A percentile compares a stretch with the other conserved stretches of the same genome.
These are phyloP conservation scores for Rhodocollybia butyracea DNA, from an alignment of 768 basidiomycete species.

Conservation along the genomic window DNA sequence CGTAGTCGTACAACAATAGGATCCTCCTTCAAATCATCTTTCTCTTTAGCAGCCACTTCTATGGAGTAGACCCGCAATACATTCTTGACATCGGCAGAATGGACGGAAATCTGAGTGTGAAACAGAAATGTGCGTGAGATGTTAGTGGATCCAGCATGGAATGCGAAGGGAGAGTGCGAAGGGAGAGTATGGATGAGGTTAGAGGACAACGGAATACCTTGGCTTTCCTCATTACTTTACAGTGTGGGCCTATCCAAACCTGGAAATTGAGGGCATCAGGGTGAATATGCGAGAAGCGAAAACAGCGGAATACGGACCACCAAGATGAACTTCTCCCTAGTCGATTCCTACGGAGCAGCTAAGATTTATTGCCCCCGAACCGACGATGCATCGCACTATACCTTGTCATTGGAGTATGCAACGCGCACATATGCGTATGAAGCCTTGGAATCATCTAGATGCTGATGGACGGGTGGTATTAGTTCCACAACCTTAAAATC, in stretches of 20 bases:
- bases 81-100: constrained; percentile 82
- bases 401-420: constrained; percentile 79
- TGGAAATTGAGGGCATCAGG: constrained; percentile 20
- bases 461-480: too few species aligned
- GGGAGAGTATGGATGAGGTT: constrained; percentile 12
- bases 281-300: constrained; percentile 23
- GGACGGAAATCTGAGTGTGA: constrained; percentile 78
- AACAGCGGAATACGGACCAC: constrained; percentile 35
- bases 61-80: constrained; percentile 79
- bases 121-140: constrained; percentile 11
- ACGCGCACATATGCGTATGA: constrained; percentile 85
- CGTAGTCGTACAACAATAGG: constrained; percentile 79
- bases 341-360: constrained; percentile 69
- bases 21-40: constrained; percentile 83
- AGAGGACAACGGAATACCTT: constrained; percentile 54
- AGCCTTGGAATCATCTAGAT: constrained; percentile 70
- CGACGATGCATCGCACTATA: neutral
- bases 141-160: constrained; percentile 27
- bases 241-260: constrained; percentile 77
- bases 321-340: constrained; percentile 86
- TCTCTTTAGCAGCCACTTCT: constrained; percentile 82
- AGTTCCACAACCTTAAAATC: too few species aligned
- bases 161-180: constrained; percentile 1
- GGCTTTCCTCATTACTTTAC: constrained; percentile 90
- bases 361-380: neutral